Evolutionary conservation across 1,284 basidiomycete genomes (phyloP).

Genomic region (Marasmius fiardii): DNA sequence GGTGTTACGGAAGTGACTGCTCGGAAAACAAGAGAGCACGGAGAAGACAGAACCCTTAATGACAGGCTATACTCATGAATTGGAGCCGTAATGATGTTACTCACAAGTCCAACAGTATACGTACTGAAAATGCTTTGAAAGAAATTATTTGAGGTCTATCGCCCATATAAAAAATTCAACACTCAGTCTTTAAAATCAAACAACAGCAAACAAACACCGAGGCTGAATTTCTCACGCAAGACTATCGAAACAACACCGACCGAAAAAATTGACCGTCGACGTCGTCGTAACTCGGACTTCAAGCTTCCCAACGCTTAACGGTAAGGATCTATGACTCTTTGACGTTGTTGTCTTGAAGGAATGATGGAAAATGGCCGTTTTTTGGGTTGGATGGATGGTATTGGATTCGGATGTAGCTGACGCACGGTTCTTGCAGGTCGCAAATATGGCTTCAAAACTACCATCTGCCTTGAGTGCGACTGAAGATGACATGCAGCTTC

Average conservation of each 20-base stretch:
- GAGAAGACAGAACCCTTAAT: too few relatives aligned
- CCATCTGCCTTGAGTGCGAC: conserved; percentile 91
- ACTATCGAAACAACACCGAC: neutral
- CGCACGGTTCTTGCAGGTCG: neutral
- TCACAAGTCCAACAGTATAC: too few relatives aligned
- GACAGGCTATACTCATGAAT: too few relatives aligned
- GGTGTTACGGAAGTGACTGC: too few relatives aligned
- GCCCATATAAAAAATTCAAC: too few relatives aligned
- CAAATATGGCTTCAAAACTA: conserved; percentile 76
- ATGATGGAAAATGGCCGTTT: neutral
- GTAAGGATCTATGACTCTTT: conserved; percentile 1
- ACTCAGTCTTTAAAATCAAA: neutral
- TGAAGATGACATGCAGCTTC: conserved; percentile 95
- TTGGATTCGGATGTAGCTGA: conserved; percentile 25
- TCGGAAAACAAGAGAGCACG: too few relatives aligned
- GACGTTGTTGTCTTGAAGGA: neutral
- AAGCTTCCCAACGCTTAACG: conserved; percentile 6
- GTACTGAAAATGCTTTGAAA: too few relatives aligned
- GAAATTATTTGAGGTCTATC: too few relatives aligned
- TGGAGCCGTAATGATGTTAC: too few relatives aligned
- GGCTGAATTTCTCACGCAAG: neutral
- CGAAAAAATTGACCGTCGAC: conserved; percentile 1
- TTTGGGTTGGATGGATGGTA: conserved; percentile 34
- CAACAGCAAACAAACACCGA: neutral
- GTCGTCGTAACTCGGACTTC: conserved; percentile 1